Conservation (phyloP, 2,329 filamentous ascomycete species). For the Metarhizium rileyi region DNA sequence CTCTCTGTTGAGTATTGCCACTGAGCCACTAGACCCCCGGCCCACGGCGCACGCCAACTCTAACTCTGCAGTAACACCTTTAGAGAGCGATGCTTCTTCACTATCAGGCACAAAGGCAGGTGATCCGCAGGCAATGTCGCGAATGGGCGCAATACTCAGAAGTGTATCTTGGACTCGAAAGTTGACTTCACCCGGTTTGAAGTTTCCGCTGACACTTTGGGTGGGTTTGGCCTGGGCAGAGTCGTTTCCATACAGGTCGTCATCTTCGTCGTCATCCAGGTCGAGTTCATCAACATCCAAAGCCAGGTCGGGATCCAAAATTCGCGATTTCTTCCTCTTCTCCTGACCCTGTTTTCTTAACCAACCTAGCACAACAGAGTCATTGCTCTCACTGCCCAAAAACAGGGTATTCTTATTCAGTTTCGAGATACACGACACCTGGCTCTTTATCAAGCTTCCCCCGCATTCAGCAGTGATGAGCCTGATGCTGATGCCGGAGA, state of each 20-base stretch:
- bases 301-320: constrained; percentile 43
- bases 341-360: constrained; percentile 54
- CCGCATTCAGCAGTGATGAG: constrained; percentile 53
- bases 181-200: constrained; percentile 52
- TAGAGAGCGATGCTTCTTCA: constrained; percentile 31
- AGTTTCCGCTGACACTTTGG: constrained; percentile 27
- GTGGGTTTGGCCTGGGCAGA: constrained; percentile 50
- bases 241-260: constrained; percentile 51
- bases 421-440: constrained; percentile 59
- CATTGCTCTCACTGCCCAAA: constrained; percentile 72
- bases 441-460: constrained; percentile 49
- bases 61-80: constrained; percentile 44
- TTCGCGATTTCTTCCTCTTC: constrained; percentile 54
- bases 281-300: constrained; percentile 42
- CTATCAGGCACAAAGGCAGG: constrained; percentile 32
- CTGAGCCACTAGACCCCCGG: constrained; percentile 52
- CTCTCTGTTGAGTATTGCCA: constrained; percentile 69
- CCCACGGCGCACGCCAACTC: constrained; percentile 55
- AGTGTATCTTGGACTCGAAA: constrained; percentile 73
- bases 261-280: constrained; percentile 53
- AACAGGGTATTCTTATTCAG: constrained; percentile 66
- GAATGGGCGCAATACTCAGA: constrained; percentile 69
- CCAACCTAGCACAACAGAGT: constrained; percentile 78
- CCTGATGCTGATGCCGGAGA: constrained; percentile 74
- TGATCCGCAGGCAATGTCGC: constrained; percentile 61